Evolutionary conservation across 352 stramenopile genomes (phyloP).

Genomic region (Phytophthora syringae): DNA sequence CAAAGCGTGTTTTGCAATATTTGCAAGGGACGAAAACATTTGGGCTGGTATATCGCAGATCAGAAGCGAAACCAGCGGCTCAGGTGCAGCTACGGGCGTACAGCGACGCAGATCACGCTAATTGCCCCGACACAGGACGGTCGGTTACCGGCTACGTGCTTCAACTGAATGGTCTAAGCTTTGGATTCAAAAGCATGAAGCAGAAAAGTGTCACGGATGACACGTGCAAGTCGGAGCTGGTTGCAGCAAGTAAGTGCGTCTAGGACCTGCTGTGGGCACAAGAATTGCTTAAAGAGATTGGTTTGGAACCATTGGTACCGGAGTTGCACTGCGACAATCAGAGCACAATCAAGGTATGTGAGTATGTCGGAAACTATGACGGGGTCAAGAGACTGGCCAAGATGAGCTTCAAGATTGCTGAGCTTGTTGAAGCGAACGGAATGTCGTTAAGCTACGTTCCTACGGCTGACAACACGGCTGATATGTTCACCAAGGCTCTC

Average conservation of each 20-base stretch:
- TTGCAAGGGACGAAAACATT: neutral
- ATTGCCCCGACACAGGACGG: neutral
- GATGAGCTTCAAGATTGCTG: constrained; percentile 4
- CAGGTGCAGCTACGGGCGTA: neutral
- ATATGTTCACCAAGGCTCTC: constrained; percentile 16
- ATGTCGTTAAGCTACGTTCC: constrained; percentile 1
- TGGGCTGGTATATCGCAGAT: neutral
- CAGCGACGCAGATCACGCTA: constrained; percentile 8
- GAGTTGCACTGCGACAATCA: neutral
- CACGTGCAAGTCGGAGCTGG: constrained; percentile 12
- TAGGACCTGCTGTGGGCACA: constrained; percentile 6
- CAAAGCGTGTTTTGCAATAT: constrained; percentile 1
- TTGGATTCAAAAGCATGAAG: constrained; percentile 17
- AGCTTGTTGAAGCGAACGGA: neutral
- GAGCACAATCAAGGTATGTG: constrained; percentile 4
- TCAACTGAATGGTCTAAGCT: neutral
- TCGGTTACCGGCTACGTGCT: constrained; percentile 6
- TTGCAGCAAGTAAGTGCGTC: constrained; percentile 2
- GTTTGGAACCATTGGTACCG: no score
- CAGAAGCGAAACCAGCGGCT: neutral
- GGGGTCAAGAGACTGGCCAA: constrained; percentile 6
- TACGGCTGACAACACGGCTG: neutral
- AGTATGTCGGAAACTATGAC: constrained; percentile 3
- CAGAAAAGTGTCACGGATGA: constrained; percentile 2
- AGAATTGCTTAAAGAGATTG: no score